Conservation (phyloP, 441 rosid species). For the Biscutella laevigata region DNA sequence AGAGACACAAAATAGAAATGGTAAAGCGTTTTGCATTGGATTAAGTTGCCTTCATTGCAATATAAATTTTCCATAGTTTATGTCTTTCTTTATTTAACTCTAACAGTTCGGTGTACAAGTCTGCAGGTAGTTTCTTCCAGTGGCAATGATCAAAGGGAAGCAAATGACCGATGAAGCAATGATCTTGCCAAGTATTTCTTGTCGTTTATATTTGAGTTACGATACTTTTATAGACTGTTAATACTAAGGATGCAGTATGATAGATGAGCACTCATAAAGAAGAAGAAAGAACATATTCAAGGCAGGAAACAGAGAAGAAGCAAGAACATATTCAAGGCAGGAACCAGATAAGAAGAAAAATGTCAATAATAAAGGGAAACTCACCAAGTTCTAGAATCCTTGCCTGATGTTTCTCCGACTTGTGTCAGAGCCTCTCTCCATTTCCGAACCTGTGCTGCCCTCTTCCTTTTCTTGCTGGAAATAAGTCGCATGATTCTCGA, state of each 20-base stretch:
- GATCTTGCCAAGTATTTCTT: too few species aligned
- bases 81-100: not conserved
- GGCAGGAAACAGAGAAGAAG: too few species aligned
- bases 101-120: not conserved
- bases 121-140: not conserved
- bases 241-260: too few species aligned
- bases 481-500: not conserved
- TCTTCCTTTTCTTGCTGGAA: not conserved
- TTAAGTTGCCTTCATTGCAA: not conserved
- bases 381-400: not conserved
- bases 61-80: not conserved
- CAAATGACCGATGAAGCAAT: too few species aligned
- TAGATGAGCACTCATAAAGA: too few species aligned
- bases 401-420: conserved; percentile 2
- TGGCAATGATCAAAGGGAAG: not conserved
- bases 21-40: not conserved
- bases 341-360: too few species aligned
- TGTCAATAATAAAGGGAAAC: too few species aligned
- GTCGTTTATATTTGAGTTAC: too few species aligned
- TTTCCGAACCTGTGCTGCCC: not conserved
- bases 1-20: not conserved
- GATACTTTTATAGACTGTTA: too few species aligned
- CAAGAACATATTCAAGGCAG: too few species aligned
- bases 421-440: conserved; percentile 11
- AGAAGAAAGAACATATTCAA: too few species aligned